A percentile compares a stretch with the other conserved stretches of the same genome.
phyloP scores from a whole-genome alignment of 345 rosid species.

The Moricandia moricandioides region DNA sequence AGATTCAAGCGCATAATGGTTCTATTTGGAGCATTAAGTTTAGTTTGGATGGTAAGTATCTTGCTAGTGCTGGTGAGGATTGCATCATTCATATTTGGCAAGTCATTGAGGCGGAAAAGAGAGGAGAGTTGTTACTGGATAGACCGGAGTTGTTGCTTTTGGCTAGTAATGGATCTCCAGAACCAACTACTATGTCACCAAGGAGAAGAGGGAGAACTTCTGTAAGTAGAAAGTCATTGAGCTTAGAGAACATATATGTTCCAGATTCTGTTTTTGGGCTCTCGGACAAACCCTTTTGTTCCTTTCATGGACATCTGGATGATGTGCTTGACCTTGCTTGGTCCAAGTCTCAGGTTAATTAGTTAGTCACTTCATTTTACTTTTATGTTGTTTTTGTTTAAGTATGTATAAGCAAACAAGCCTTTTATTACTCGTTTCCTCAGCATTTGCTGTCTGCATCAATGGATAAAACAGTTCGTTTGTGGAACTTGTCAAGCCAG shows the following conservation, averaged over 20 bases:
- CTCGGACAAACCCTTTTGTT: conserved; percentile 81
- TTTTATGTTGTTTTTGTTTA: too few relatives aligned
- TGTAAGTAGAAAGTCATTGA: conserved; percentile 72
- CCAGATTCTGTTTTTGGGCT: conserved; percentile 86
- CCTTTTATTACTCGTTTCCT: too few relatives aligned
- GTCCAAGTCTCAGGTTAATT: conserved; percentile 57
- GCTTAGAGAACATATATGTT: conserved; percentile 59
- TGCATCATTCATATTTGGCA: conserved; percentile 81
- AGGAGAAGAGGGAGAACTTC: conserved; percentile 77
- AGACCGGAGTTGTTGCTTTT: conserved; percentile 59
- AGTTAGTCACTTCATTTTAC: too few relatives aligned
- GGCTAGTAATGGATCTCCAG: conserved; percentile 74
- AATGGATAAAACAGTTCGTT: conserved; percentile 97
- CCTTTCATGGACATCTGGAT: conserved; percentile 76
- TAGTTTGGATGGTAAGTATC: conserved; percentile 89
- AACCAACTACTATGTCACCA: conserved; percentile 60
- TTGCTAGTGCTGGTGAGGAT: conserved; percentile 99
- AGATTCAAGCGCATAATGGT: conserved; percentile 90
- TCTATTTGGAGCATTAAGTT: conserved; percentile 95
- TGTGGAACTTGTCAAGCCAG: conserved; percentile 83
- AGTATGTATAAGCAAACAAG: too few relatives aligned
- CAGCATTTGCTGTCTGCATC: conserved; percentile 96
- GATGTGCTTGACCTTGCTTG: conserved; percentile 98
- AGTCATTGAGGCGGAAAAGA: conserved; percentile 70
- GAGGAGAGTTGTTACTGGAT: conserved; percentile 73